Base-by-base conservation (phyloP, 2,329 filamentous ascomycete genomes). In the Fonsecaea erecta region DNA sequence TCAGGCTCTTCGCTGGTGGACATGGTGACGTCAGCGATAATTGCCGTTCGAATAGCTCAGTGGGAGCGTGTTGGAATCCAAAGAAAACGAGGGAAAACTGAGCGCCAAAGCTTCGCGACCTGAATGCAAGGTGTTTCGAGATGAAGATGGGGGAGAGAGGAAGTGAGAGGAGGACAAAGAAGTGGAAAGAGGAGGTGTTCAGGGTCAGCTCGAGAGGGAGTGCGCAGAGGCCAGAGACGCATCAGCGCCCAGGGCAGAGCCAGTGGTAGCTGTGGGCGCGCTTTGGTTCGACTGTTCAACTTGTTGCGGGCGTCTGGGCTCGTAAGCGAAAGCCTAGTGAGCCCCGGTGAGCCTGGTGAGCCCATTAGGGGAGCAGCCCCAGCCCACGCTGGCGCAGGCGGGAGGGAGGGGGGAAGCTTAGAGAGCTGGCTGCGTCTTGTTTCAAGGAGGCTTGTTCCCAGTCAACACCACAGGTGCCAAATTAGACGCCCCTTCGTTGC, bases 1-100 rank as follows among this genome's bases (percentile, higher is more conserved):
- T 84, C 79, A 71, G 82, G 75, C 64, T 80, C 75, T 63, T 81
- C 78, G 72, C 77, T 77, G 64, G 80, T 77, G 64, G 80, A 74
- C 82, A 84, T 83, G 43, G 63, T 72, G 68, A 70, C 70, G 66
- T 68, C 69, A 69, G 64, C 52, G 52, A 62, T 24, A 30, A 18
- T 18, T 28, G 48, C 9, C 26, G 18, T 60, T 40, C 16, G 30
- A 35, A 11, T 18, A 48, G 26, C 32, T 34, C n/a, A 53, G 35
- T 34, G 56, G 40, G 37, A 24, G 16, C n/a, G 40, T 34, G 51
- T 18, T 43, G 9, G 32, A 35, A 60, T 18, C 32, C 4, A 55
- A 61, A 52, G 40, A 9, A 48, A 52, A 53, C 24, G 53, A 28
- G 18, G 24, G 26, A 14, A 48, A 54, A n/a, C 26, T 48, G 62